Percentiles rank a stretch among this genome's conserved stretches.
These are phyloP conservation scores for Sideroxylon spinosum DNA, from an alignment of 179 eudicot genomes.

Conservation along the genomic window DNA sequence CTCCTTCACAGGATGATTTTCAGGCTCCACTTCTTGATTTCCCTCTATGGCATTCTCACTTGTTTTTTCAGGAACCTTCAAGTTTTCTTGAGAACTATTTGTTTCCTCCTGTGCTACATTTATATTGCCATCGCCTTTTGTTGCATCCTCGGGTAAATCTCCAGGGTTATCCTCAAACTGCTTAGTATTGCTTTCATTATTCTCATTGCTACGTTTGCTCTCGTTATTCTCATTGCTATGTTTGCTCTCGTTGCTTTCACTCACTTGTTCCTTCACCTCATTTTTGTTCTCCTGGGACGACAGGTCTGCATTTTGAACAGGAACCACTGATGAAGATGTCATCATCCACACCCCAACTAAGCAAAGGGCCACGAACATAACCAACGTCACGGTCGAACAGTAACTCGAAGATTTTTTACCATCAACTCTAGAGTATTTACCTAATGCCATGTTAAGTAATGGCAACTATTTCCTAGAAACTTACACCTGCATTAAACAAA, in stretches of 20 bases:
- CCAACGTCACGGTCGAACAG: slow-evolving; percentile 74
- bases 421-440: slow-evolving; percentile 72
- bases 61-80: slow-evolving; percentile 18
- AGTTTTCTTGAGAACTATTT: slow-evolving; percentile 24
- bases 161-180: slow-evolving; percentile 81
- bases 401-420: slow-evolving; percentile 69
- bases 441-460: slow-evolving; percentile 54
- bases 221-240: slow-evolving; percentile 17
- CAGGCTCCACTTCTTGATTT: slow-evolving; percentile 39
- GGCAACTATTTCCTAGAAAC: slow-evolving; percentile 7
- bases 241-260: slow-evolving; percentile 17
- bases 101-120: slow-evolving; percentile 32
- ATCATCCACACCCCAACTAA: slow-evolving; percentile 95
- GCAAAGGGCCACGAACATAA: slow-evolving; percentile 76
- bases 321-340: slow-evolving; percentile 63
- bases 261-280: slow-evolving; percentile 35
- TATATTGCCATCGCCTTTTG: slow-evolving; percentile 48
- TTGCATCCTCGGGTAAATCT: slow-evolving; percentile 75
- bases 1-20: slow-evolving; percentile 23
- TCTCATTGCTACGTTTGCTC: slow-evolving; percentile 8
- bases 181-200: slow-evolving; percentile 34
- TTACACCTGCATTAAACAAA: slow-evolving; percentile 27
- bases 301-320: slow-evolving; percentile 50
- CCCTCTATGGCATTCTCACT: slow-evolving; percentile 31
- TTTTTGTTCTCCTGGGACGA: slow-evolving; percentile 44